Evolutionary conservation across 805 yeast genomes (phyloP), one percentile per base, ranked within the genome.

Genomic region (Maudiozyma saulgeensis): DNA sequence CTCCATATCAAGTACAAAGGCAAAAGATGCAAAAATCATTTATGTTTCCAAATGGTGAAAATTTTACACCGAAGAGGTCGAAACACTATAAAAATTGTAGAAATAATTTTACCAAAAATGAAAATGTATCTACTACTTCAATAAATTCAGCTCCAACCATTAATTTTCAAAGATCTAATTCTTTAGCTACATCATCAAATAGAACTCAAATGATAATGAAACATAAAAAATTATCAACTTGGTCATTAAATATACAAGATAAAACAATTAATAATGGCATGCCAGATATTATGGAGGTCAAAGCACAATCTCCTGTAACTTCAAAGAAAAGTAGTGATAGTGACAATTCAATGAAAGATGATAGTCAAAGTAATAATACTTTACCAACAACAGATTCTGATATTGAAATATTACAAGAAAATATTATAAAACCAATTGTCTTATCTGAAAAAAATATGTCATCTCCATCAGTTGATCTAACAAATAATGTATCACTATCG

Each of bases 41-140:
- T 40, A 57, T 56, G 45, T 65, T 65, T 39, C 62, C 65, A 1
- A 65, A 65, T 51, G 69, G 69, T 28, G 69, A 65, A 42, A 55
- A 47, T 38, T 65, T 64, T 42, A 65, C 65, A 1, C 68, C 69
- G 32, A 59, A 58, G 42, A 55, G 48, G 6, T 31, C 47, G 6
- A 21, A 41, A 11, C 32, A 41, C 13, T 35, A 5, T 6, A 35
- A n/a, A n/a, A 35, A 35, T n/a, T 16, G 18, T 35, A 35, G 21
- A 39, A 39, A 19, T n/a, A 18, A 6, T n/a, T 35, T 35, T 35
- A 35, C 18, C 3, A 15, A 4, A 6, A 13, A 35, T 35, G 18
- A n/a, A 15, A 39, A 39, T 23, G 1, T 19, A 9, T 39, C 42
- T 6, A 19, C 42, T 9, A 39, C 21, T 39, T 39, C 42, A 39